A percentile compares a stretch with the other conserved stretches of the same genome.
Conservation (phyloP, 345 rosid genomes). For the Populus davidiana region DNA sequence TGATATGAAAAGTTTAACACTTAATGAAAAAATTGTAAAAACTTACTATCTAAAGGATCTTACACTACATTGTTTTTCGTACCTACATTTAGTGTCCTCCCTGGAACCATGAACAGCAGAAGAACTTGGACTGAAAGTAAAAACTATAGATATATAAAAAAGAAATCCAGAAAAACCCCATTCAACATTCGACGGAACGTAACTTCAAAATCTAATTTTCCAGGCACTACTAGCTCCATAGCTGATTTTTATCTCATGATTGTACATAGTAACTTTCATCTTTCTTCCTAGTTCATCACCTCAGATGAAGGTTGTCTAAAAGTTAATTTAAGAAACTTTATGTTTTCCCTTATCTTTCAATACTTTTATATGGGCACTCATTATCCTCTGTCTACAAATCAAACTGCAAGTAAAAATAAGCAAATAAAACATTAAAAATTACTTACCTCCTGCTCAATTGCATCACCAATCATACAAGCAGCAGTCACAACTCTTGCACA, state of each 20-base stretch:
- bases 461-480: constrained; percentile 72
- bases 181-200: background rate
- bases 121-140: background rate
- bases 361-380: background rate
- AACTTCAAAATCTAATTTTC: background rate
- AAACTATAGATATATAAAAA: background rate
- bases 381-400: background rate
- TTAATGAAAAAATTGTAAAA: background rate
- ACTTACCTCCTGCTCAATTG: constrained; percentile 92
- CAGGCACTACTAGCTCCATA: background rate
- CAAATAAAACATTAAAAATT: constrained; percentile 11
- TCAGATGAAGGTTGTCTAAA: background rate
- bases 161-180: background rate
- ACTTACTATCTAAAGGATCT: background rate
- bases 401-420: constrained; percentile 12
- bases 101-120: background rate
- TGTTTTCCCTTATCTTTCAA: background rate
- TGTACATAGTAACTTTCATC: background rate
- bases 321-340: background rate
- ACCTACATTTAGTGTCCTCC: background rate
- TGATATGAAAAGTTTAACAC: background rate
- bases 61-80: background rate
- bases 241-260: background rate
- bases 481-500: constrained; percentile 69
- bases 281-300: background rate